Conservation (phyloP, 805 yeast genomes). For the Candida silvatica region DNA sequence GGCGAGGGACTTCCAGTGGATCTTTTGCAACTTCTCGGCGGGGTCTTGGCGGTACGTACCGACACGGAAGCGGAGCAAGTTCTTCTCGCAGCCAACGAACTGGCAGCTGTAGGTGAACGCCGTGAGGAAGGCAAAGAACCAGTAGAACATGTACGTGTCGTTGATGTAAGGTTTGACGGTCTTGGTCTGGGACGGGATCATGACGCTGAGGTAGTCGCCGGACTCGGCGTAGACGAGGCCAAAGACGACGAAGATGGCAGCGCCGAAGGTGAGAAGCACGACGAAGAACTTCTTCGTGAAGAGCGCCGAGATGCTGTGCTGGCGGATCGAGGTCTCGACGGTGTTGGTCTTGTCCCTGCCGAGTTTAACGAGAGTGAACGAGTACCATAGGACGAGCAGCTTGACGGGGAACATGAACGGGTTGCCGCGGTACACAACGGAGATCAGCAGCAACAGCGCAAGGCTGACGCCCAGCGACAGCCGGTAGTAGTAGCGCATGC, state of each 20-base stretch:
- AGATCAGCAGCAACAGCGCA: constrained; percentile 11
- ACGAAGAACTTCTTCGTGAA: constrained; percentile 16
- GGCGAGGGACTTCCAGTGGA: constrained; percentile 23
- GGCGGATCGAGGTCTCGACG: constrained; percentile 19
- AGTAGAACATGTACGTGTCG: constrained; percentile 38
- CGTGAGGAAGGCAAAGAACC: constrained; percentile 34
- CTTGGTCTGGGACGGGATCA: constrained; percentile 25
- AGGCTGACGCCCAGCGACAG: constrained; percentile 17
- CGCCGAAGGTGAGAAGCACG: constrained; percentile 11
- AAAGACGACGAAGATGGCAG: constrained; percentile 15
- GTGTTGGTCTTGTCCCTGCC: constrained; percentile 21
- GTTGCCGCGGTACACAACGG: constrained; percentile 15
- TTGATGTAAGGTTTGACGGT: constrained; percentile 33
- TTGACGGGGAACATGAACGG: constrained; percentile 18
- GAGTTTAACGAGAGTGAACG: constrained; percentile 20
- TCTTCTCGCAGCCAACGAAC: constrained; percentile 45
- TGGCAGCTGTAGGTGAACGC: constrained; percentile 40
- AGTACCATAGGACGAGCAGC: constrained; percentile 17
- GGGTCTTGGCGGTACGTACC: constrained; percentile 35
- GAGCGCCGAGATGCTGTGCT: constrained; percentile 18
- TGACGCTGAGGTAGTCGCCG: constrained; percentile 15
- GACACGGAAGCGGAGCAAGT: constrained; percentile 39
- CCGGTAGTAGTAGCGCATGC: constrained; percentile 22
- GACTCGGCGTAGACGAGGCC: constrained; percentile 15
- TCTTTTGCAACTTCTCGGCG: constrained; percentile 16